phyloP scores from a whole-genome alignment of 1,284 basidiomycete species.

The Rhodotorula sp. region DNA sequence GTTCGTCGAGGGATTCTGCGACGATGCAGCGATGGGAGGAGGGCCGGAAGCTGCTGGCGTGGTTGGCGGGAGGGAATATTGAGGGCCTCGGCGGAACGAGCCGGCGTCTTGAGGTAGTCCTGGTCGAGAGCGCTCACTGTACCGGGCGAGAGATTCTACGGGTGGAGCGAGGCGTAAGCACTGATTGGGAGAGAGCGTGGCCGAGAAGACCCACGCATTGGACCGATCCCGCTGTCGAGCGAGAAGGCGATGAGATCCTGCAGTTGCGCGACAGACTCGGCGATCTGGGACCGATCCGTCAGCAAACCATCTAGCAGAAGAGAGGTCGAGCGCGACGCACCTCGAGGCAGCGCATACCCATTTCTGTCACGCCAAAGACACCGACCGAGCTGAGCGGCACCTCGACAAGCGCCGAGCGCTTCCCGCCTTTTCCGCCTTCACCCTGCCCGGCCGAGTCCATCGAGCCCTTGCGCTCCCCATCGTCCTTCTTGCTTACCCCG shows the following conservation, averaged over 20 bases:
- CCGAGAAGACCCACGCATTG: slow-evolving; percentile 16
- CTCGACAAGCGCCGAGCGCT: not conserved
- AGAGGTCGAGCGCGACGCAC: slow-evolving; percentile 2
- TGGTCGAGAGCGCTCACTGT: slow-evolving; percentile 7
- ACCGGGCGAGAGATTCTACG: slow-evolving; percentile 27
- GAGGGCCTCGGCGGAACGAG: not conserved
- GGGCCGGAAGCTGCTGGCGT: not conserved
- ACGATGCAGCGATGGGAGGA: slow-evolving; percentile 5
- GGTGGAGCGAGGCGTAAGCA: not conserved
- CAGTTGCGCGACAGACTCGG: slow-evolving; percentile 40
- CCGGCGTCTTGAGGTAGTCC: not conserved
- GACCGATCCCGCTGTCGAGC: slow-evolving; percentile 28
- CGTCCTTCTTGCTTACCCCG: not conserved
- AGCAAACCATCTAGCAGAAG: not conserved
- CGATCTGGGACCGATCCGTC: slow-evolving; percentile 21
- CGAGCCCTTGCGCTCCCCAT: not conserved
- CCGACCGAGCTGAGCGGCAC: slow-evolving; percentile 28
- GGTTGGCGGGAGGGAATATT: not conserved
- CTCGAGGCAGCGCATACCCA: slow-evolving; percentile 42
- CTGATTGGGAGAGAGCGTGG: not conserved
- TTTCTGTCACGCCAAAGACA: slow-evolving; percentile 38
- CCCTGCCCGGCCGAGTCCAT: not conserved
- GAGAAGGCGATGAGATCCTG: slow-evolving; percentile 39
- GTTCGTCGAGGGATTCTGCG: slow-evolving; percentile 15
- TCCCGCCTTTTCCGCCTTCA: not conserved